Percentiles rank a stretch among this genome's conserved stretches.
These are phyloP conservation scores for Rhynchospora pubera DNA, from an alignment of 176 grass and related monocot species.

Conservation along the genomic window DNA sequence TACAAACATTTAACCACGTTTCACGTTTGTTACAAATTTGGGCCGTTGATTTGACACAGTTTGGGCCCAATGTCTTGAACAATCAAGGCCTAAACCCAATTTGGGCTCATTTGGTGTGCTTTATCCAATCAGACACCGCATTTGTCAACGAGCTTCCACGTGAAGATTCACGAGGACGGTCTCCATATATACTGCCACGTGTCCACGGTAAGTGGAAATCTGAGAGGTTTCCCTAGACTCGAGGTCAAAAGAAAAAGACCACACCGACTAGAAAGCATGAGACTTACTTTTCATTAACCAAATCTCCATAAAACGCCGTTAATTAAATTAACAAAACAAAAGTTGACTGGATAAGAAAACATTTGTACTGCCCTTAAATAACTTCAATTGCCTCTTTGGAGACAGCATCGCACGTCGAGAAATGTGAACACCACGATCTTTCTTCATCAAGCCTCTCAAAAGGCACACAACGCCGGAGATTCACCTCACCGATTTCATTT, in stretches of 20 bases:
- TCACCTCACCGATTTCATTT: neutral
- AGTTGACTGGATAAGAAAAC: constrained; percentile 10
- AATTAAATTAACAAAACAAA: neutral
- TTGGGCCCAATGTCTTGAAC: neutral
- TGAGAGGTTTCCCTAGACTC: neutral
- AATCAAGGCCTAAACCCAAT: neutral
- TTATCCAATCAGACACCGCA: neutral
- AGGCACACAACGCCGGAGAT: neutral
- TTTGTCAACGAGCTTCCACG: neutral
- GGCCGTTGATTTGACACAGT: neutral
- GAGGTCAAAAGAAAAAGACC: neutral
- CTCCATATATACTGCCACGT: constrained; percentile 9
- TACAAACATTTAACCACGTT: neutral
- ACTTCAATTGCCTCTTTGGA: neutral
- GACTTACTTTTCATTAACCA: neutral
- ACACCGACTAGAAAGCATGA: neutral
- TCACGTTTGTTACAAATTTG: neutral
- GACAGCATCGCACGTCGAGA: constrained; percentile 22
- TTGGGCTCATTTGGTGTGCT: constrained; percentile 1
- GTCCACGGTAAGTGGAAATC: neutral
- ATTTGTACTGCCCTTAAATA: neutral
- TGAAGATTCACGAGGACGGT: constrained; percentile 24
- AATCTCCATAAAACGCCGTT: neutral
- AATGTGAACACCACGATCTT: constrained; percentile 33
- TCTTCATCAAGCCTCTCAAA: neutral